Base-by-base conservation (phyloP, 176 grass and related monocot species). In the Areca catechu region DNA sequence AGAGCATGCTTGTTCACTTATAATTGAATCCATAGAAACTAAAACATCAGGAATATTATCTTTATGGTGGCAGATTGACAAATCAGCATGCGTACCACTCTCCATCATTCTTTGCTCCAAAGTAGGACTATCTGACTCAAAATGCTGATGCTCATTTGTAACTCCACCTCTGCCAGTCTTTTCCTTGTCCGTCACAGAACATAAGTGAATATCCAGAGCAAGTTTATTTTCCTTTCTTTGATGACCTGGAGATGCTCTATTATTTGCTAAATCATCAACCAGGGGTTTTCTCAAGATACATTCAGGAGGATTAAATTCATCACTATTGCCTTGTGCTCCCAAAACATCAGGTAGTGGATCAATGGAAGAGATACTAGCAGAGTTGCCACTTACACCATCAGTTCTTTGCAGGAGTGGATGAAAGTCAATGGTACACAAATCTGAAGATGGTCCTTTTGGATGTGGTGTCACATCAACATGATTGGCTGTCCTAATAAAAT, bases 381-480 rank as follows among this genome's bases (percentile, higher is more conserved):
- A 22, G 23, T 22, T 58, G 71, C 60, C 15, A 52, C 62, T 60
- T 49, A 71, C 72, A 77, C 55, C 56, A 68, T 71, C 81, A 67
- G 71, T 65, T 85, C 87, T 79, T 77, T 76, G 93, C 63, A 92
- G 59, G 56, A 98, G 87, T 67, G 87, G 84, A 82, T 89, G 93
- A 58, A 98, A 92, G 49, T 79, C 83, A 22, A 88, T 79, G 63
- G 76, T 85, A 69, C 71, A 75, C 50, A 76, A 72, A 78, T 86
- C 83, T 34, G 57, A 61, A 67, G 74, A 68, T 72, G 29, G 66
- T 63, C 61, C 53, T 18, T 69, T 76, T 53, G 19, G 16, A n/a
- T 62, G 29, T 37, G 20, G 29, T 47, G 5, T 21, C 18, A 19
- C 29, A 51, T 22, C 34, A 43, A 43, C 34, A 43, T 43, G 7